Evolutionary conservation across 495 filamentous ascomycete species (phyloP).

Genomic region (Penicillium lagena): DNA sequence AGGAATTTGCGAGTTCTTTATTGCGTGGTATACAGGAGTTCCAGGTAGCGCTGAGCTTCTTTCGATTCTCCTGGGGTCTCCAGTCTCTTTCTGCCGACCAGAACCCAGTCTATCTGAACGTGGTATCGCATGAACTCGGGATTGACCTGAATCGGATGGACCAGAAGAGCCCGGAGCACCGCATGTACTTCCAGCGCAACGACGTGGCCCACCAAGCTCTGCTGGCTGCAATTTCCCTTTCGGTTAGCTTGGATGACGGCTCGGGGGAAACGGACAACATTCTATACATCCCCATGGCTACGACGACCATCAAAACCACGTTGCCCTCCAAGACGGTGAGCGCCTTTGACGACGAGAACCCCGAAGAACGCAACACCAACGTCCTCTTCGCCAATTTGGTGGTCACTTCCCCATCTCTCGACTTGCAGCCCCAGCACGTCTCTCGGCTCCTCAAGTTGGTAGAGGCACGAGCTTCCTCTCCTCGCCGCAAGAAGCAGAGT

Average conservation of each 20-base stretch:
- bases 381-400: slow-evolving; percentile 95
- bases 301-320: slow-evolving; percentile 90
- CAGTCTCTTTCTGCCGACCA: slow-evolving; percentile 57
- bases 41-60: slow-evolving; percentile 90
- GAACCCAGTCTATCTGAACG: slow-evolving; percentile 67
- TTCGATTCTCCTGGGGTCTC: slow-evolving; percentile 76
- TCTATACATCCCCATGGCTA: slow-evolving; percentile 95
- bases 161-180: slow-evolving; percentile 87
- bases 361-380: slow-evolving; percentile 87
- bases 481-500: slow-evolving; percentile 37
- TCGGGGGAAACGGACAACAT: slow-evolving; percentile 78
- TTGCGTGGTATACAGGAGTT: slow-evolving; percentile 92
- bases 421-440: slow-evolving; percentile 90
- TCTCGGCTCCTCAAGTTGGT: slow-evolving; percentile 76
- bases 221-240: slow-evolving; percentile 84
- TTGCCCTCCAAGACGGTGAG: slow-evolving; percentile 91
- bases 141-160: slow-evolving; percentile 91
- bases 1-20: slow-evolving; percentile 84
- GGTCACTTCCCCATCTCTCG: slow-evolving; percentile 89
- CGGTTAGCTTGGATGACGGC: slow-evolving; percentile 84
- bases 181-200: slow-evolving; percentile 95
- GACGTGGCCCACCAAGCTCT: slow-evolving; percentile 96
- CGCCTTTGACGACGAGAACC: slow-evolving; percentile 63
- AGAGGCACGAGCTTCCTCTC: slow-evolving; percentile 47
- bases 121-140: slow-evolving; percentile 92